Evolutionary conservation across 305 asterid species (phyloP), one percentile per base, ranked within the genome.

Genomic region (Solanum hybrid): DNA sequence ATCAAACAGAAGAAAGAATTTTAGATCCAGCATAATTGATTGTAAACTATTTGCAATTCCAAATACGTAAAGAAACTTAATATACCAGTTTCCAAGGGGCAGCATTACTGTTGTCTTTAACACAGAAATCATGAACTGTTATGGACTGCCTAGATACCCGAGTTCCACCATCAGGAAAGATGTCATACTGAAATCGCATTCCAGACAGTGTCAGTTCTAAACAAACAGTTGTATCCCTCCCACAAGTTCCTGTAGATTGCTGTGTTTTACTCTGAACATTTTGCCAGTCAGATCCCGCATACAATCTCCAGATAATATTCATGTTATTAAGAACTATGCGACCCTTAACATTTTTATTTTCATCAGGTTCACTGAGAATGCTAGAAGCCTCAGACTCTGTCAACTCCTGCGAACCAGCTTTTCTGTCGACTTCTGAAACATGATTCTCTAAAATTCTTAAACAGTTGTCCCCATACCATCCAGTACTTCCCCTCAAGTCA

Each of bases 1-100:
- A 89, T 90, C 91, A 86, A 92, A 87, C 78, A 91, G 80, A 90
- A 45, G 27, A 90, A 89, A 31, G 77, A 85, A 31, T 22, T 90
- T 93, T 90, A 92, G 91, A 89, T 89, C 38, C 79, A 89, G 65
- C 37, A 84, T 84, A 86, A 86, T 10, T 33, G 37, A 82, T 37
- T 72, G 70, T 61, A 80, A 29, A 78, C 38, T 10, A 90, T 31
- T 84, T 73, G 6, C 76, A 86, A 81, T 33, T 78, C 88, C 36
- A 91, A 76, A 82, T 87, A 90, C 57, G 73, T 85, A 88, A 83
- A 87, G 87, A 87, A 29, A 90, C 87, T 91, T 88, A 83, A 88
- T 89, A 88, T 92, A 98, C 99, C 99, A 93, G 96, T 93, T 94
- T 98, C 99, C 99, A 98, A 12, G 98, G 99, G 17, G 99, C 99